Conservation (phyloP, 176 grass and related monocot genomes). For the Melocanna baccifera region DNA sequence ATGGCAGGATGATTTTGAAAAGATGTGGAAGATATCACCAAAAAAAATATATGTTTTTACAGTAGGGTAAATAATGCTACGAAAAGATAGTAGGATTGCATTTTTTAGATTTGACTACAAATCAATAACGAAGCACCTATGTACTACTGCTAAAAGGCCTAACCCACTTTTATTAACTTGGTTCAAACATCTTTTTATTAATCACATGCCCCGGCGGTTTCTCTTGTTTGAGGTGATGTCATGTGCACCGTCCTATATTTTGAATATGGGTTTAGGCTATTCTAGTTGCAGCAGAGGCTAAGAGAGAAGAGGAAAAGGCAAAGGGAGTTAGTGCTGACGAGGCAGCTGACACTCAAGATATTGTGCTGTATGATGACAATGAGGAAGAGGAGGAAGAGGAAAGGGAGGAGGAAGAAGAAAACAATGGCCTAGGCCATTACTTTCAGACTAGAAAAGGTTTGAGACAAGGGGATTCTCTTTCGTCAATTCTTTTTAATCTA, state of each 20-base stretch:
- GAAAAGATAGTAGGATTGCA: background rate
- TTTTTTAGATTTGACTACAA: background rate
- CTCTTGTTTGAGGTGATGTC: background rate
- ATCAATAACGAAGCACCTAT: background rate
- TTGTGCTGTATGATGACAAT: slow-evolving; percentile 88
- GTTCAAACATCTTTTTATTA: background rate
- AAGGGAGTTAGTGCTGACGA: slow-evolving; percentile 70
- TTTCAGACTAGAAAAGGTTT: no score
- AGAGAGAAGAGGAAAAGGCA: slow-evolving; percentile 86
- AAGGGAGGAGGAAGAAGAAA: slow-evolving; percentile 85
- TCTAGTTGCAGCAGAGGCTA: slow-evolving; percentile 74
- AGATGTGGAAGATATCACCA: background rate
- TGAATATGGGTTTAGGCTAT: slow-evolving; percentile 56
- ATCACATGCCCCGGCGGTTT: background rate
- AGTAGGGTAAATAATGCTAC: background rate
- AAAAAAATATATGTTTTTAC: background rate
- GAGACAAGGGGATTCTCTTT: no score
- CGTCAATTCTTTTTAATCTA: no score
- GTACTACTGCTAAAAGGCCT: background rate
- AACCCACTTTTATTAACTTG: background rate
- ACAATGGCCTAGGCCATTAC: no score
- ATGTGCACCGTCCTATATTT: slow-evolving; percentile 19
- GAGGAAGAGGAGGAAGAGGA: slow-evolving; percentile 98
- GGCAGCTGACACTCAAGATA: slow-evolving; percentile 80
- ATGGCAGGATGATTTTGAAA: slow-evolving; percentile 6